phyloP scores from a whole-genome alignment of 1,284 basidiomycete genomes.

The Tilletiaria anomala region DNA sequence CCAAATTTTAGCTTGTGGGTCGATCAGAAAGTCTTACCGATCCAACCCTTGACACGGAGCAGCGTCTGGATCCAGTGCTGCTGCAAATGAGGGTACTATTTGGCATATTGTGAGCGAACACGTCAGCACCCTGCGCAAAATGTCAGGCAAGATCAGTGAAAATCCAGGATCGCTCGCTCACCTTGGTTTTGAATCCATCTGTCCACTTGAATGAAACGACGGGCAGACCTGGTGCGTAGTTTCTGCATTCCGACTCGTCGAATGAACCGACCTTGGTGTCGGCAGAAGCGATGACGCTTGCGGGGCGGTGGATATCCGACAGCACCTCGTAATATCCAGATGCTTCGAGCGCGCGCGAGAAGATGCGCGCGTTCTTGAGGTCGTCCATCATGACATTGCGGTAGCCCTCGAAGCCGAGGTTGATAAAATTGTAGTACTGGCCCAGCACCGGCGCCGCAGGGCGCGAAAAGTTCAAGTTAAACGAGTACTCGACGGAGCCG shows the following conservation, averaged over 20 bases:
- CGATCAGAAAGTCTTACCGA: no score
- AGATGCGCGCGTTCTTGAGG: conserved; percentile 59
- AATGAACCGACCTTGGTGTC: conserved; percentile 3
- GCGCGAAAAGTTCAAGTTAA: conserved; percentile 87
- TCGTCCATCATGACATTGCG: conserved; percentile 51
- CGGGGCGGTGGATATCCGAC: conserved; percentile 42
- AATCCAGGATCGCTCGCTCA: not conserved
- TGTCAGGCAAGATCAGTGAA: not conserved
- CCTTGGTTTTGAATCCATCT: conserved; percentile 43
- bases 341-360: conserved; percentile 71
- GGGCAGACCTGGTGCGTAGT: conserved; percentile 64
- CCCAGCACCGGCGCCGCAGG: conserved; percentile 78
- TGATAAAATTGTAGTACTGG: conserved; percentile 65
- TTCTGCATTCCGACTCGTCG: conserved; percentile 43
- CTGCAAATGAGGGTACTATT: conserved; percentile 40
- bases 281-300: conserved; percentile 7
- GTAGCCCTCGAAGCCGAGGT: conserved; percentile 34
- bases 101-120: not conserved
- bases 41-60: conserved; percentile 62
- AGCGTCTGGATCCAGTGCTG: conserved; percentile 81
- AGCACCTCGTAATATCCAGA: conserved; percentile 53
- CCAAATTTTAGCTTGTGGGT: no score
- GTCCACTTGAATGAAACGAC: conserved; percentile 81
- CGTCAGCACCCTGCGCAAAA: no score
- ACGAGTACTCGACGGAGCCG: conserved; percentile 43